Evolutionary conservation across 441 rosid species (phyloP).

Genomic region (Raphanus hybrid): DNA sequence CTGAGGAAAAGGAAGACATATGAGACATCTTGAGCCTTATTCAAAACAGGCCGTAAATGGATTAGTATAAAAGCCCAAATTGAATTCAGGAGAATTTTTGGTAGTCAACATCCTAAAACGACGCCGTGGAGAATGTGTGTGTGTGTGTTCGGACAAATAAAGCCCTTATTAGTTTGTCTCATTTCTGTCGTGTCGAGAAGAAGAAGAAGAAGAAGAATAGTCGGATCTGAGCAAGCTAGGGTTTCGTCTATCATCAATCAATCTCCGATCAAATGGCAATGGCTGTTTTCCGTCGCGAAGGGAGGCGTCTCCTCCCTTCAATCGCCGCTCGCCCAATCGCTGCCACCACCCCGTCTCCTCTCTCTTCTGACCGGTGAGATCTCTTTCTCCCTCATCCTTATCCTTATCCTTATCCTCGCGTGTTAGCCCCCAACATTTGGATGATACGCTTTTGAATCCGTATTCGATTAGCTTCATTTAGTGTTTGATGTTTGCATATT

Average conservation of each 20-base stretch:
- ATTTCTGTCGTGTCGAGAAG: conserved; percentile 15
- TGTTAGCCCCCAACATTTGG: not conserved
- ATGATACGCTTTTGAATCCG: not conserved
- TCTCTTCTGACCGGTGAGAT: conserved; percentile 56
- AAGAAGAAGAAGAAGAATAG: not conserved
- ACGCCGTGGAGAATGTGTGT: conserved; percentile 20
- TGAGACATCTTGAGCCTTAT: conserved; percentile 5
- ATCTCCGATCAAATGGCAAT: conserved; percentile 69
- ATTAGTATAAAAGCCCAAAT: conserved; percentile 9
- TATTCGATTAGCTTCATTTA: not conserved
- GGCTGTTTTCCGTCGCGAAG: conserved; percentile 91
- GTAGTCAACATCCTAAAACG: conserved; percentile 1
- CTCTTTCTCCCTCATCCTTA: conserved; percentile 20
- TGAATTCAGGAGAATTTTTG: conserved; percentile 20
- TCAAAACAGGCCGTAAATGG: not conserved
- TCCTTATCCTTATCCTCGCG: not conserved
- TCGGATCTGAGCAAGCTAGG: conserved; percentile 38
- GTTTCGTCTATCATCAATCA: conserved; percentile 25
- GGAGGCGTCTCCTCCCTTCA: conserved; percentile 77
- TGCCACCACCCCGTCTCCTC: conserved; percentile 40
- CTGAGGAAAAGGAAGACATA: not conserved
- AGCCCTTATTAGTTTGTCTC: conserved; percentile 34
- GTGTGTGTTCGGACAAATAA: conserved; percentile 17
- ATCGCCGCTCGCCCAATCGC: conserved; percentile 65
- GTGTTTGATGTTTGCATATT: conserved; percentile 2